Evolutionary conservation across 2,329 filamentous ascomycete species (phyloP), one percentile per base, ranked within the genome.

Genomic region (Boeremia exigua): DNA sequence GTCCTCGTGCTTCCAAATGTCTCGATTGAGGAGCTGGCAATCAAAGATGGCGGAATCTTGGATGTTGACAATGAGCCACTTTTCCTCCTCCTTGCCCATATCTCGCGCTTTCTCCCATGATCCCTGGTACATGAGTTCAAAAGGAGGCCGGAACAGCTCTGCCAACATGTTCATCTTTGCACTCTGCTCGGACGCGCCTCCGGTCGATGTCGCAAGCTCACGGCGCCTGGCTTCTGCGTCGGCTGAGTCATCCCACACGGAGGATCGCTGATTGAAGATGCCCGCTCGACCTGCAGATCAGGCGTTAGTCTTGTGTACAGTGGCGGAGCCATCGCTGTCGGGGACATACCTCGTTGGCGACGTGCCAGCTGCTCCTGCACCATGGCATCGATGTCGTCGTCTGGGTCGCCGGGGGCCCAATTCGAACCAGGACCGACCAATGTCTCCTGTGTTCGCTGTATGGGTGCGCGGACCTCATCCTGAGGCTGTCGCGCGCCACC

Each of bases 41-140:
- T 95, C 90, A 75, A 99, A 99, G 68, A 96, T 88, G 32, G 90
- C 90, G 62, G 91, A 86, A 72, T 99, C 93, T 76, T 99, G 95
- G 14, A 99, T 87, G 73, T 99, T 98, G 59, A 97, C 92, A 65
- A 99, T 77, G 43, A 99, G 85, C 95, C 95, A 99, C 75, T 96
- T 97, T 80, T 92, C 88, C 27, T 88, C 84, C 40, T 92, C 90
- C 73, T 95, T 96, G 57, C 94, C 95, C 66, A 92, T 83, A 14
- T 93, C 86, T 49, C 95, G 86, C 12, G 92, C 95, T 54, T 88
- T 84, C 62, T 96, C 91, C 88, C 91, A 96, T n/a, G 86, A 80
- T 29, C 91, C 76, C 30, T 86, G 85, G 19, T 86, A 87, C 80
- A 99, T 97, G 38, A 99, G 79, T 33, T 97, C 92, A 74, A 93